Evolutionary conservation across 352 stramenopile genomes (phyloP).

Genomic region (Pythium apleroticum): DNA sequence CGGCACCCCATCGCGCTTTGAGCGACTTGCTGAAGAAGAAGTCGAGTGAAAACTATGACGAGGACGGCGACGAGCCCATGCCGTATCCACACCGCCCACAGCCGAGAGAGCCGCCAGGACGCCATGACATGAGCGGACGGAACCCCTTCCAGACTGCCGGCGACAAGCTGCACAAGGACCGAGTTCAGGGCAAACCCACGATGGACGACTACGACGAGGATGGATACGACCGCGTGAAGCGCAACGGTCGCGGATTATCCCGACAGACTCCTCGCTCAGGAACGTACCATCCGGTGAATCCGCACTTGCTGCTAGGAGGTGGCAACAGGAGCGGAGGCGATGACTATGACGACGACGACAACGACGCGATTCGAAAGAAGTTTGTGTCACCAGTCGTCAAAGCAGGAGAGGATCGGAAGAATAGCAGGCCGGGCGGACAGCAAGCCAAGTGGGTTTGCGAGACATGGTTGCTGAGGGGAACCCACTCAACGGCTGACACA

Average conservation of each 20-base stretch:
- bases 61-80: constrained; percentile 18
- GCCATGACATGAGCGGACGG: not conserved
- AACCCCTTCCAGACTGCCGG: constrained; percentile 76
- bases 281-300: constrained; percentile 77
- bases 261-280: constrained; percentile 33
- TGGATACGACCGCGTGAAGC: constrained; percentile 23
- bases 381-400: constrained; percentile 67
- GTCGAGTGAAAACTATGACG: constrained; percentile 1
- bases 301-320: constrained; percentile 56
- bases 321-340: constrained; percentile 25
- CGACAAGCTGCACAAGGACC: constrained; percentile 47
- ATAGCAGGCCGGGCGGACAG: constrained; percentile 11
- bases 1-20: constrained; percentile 15
- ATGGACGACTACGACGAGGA: constrained; percentile 41
- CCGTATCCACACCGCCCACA: constrained; percentile 8
- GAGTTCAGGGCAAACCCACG: constrained; percentile 22
- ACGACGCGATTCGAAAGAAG: constrained; percentile 55
- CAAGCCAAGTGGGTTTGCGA: constrained; percentile 13
- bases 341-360: constrained; percentile 29
- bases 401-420: constrained; percentile 26
- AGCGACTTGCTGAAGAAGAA: constrained; percentile 27
- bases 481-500: not conserved
- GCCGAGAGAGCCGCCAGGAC: not conserved
- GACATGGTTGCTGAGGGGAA: not conserved
- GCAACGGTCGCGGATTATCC: constrained; percentile 26